Base-by-base conservation (phyloP, 108 stramenopile species). In the Fragilaria crotonensis region DNA sequence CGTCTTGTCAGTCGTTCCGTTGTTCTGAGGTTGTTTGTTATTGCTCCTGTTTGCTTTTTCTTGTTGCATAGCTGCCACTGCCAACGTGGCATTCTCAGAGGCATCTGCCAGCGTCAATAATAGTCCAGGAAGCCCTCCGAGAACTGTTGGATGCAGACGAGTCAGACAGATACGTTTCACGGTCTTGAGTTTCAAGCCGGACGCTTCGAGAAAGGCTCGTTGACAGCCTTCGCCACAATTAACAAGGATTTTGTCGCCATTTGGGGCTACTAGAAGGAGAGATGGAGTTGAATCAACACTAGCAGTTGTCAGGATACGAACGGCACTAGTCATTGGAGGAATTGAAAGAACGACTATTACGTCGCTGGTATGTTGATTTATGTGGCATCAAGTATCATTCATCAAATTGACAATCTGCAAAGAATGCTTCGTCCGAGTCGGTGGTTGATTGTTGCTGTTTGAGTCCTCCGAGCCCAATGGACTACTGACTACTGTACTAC, bases 141-240 rank as follows among this genome's bases (percentile, higher is more conserved):
- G 45, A 4, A 83, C 70, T 20, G 71, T 71, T 57, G 84, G 79
- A 7, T 68, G 72, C 7, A 88, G 58, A 64, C 83, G 80, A 0
- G 87, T 89, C 55, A 93, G 45, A 47, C 87, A 89, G 7, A 93
- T 57, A 47, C 76, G 63, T 33, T 76, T 70, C 28, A 91, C 77
- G 18, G 75, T 77, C 29, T 80, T 74, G 27, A 86, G 53, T n/a
- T 77, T 76, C 18, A 82, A 76, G 2, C 64, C 64, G 17, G 51
- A 32, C 26, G 53, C 50, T 70, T 91, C 89, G 36, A 91, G 71
- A 66, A 87, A 91, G 18, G 84, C 70, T 32, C 89, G 72, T 58
- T 91, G 89, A 54, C 84, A 84, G 49, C 89, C 89, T 59, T 87
- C 85, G 5, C 89, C 89, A 61, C 85, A 91, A 49, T 91, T 87